Base-by-base conservation (phyloP, 495 filamentous ascomycete genomes). In the Aspergillus wentii region DNA sequence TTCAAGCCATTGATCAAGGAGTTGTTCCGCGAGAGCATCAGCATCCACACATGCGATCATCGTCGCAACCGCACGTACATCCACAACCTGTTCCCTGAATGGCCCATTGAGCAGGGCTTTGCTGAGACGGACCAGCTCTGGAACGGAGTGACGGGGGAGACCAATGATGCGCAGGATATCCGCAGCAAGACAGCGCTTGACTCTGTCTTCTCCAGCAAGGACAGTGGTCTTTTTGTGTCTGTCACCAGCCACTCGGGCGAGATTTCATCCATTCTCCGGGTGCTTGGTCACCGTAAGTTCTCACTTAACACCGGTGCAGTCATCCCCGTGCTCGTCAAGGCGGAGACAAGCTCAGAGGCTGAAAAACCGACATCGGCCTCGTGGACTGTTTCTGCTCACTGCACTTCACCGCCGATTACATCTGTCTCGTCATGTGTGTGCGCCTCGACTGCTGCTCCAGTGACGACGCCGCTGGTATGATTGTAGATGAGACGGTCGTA, bases 1-100 rank as follows among this genome's bases (percentile, higher is more conserved):
- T 86, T 84, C 59, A 61, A 58, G 1, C 83, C 85, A 0, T 62
- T 67, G 2, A 65, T 92, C 49, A 85, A 83, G 51, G 85, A 91
- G 51, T 56, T 76, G 15, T 62, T 91, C 41, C 75, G 88, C 30
- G 88, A 94, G 48, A 66, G 71, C 1, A 76, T 89, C 38, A 77
- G 78, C 30, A 68, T 80, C 30, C 87, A 92, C 53, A 91, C 87
- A 6, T 94, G 87, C 56, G 86, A 94, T 54, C 75, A 80, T 10
- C 73, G 88, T 1, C 69, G 71, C 35, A 69, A 44, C 17, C 74
- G 72, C 34, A 61, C 64, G 3, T 74, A 69, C 39, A 88, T 94
- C 46, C 50, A 59, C 4, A 30, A 51, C 9, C 57, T 59, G 13
- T 86, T 79, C 48, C 83, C 84, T 0, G 30, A 23, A 5, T 88